A percentile compares a stretch with the other conserved stretches of the same genome.
Conservation (phyloP, 495 filamentous ascomycete genomes). For the Aspergillus kassunensis region DNA sequence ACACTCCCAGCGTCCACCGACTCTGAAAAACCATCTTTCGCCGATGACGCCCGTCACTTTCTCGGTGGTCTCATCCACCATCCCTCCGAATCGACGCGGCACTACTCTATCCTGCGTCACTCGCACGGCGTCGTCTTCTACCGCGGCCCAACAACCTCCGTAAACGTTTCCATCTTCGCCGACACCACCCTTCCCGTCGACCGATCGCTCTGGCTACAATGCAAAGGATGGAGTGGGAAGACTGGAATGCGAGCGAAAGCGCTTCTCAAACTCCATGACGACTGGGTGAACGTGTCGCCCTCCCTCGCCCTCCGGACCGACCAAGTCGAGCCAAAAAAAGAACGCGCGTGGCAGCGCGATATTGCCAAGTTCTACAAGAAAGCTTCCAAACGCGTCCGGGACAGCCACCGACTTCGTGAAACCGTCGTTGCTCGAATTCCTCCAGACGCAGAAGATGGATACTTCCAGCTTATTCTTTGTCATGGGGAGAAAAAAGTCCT, state of each 20-base stretch:
- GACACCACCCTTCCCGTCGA: constrained; percentile 51
- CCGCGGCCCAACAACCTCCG: constrained; percentile 56
- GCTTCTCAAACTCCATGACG: constrained; percentile 48
- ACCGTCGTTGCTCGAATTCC: constrained; percentile 62
- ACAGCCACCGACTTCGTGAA: constrained; percentile 52
- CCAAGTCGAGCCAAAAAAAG: constrained; percentile 47
- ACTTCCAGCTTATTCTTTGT: constrained; percentile 62
- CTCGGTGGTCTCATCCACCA: constrained; percentile 59
- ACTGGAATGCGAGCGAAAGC: constrained; percentile 64
- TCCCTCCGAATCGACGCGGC: constrained; percentile 60
- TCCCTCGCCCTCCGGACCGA: constrained; percentile 37
- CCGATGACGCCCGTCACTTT: constrained; percentile 57
- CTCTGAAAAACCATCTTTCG: constrained; percentile 33
- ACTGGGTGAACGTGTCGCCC: constrained; percentile 65
- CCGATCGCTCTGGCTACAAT: constrained; percentile 62
- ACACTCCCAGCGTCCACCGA: background rate
- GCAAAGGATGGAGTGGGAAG: constrained; percentile 63
- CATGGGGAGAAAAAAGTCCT: constrained; percentile 53
- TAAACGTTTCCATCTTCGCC: constrained; percentile 59
- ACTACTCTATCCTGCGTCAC: constrained; percentile 64
- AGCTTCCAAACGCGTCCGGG: constrained; percentile 31
- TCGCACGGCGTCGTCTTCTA: constrained; percentile 61
- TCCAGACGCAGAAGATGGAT: constrained; percentile 58
- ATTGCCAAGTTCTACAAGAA: constrained; percentile 56
- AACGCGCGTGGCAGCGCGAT: constrained; percentile 64